These are phyloP conservation scores for Pholiota conissans DNA, from an alignment of 768 basidiomycete species.

Conservation along the genomic window DNA sequence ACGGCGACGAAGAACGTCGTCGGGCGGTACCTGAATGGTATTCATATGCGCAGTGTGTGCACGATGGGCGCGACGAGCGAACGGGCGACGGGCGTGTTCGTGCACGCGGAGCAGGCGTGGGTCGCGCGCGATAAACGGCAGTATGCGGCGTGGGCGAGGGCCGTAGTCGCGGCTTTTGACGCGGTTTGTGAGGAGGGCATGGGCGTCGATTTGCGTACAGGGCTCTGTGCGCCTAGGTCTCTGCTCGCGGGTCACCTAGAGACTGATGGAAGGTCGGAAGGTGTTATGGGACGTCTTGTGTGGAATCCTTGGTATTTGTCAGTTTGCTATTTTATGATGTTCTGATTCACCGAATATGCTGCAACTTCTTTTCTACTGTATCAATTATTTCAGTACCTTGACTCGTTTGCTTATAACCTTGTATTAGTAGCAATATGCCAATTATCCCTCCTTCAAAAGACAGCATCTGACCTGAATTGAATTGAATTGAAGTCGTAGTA, in stretches of 20 bases:
- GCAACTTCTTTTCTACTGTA: too few species aligned
- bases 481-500: too few species aligned
- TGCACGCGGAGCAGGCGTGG: constrained; percentile 43
- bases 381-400: not conserved
- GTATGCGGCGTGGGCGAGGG: constrained; percentile 35
- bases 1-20: constrained; percentile 47
- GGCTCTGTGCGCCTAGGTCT: constrained; percentile 5
- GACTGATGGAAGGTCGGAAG: not conserved
- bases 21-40: constrained; percentile 43
- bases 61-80: constrained; percentile 21
- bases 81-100: constrained; percentile 34
- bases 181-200: constrained; percentile 16
- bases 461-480: too few species aligned
- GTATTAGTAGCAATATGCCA: too few species aligned
- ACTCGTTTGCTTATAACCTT: too few species aligned
- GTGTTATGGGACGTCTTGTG: not conserved
- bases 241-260: not conserved
- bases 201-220: constrained; percentile 11
- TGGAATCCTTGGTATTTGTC: not conserved
- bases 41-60: constrained; percentile 30
- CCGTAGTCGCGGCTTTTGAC: constrained; percentile 32
- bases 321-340: not conserved
- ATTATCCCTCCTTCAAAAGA: too few species aligned
- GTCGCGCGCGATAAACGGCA: constrained; percentile 17
- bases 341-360: too few species aligned